Evolutionary conservation across 352 stramenopile species (phyloP).

Genomic region (Pythium myriotylum): DNA sequence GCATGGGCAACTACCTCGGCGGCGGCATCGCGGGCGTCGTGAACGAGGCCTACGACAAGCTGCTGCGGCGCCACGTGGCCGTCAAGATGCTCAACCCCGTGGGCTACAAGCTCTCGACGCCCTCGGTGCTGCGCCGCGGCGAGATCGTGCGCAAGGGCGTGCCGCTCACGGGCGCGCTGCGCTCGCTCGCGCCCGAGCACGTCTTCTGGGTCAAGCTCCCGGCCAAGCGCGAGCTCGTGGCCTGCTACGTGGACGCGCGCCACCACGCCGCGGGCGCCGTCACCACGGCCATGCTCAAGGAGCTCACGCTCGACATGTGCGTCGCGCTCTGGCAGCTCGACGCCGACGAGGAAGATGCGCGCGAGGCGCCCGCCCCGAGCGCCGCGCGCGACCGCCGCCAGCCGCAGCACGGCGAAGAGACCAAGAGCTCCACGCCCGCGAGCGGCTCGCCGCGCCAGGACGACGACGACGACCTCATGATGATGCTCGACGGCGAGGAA

Average conservation of each 20-base stretch:
- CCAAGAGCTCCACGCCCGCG: slow-evolving; percentile 17
- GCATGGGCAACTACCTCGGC: slow-evolving; percentile 92
- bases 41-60: slow-evolving; percentile 89
- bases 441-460: slow-evolving; percentile 4
- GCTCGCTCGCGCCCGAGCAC: slow-evolving; percentile 73
- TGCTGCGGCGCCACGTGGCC: slow-evolving; percentile 83
- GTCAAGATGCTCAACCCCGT: slow-evolving; percentile 98
- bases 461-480: slow-evolving; percentile 38
- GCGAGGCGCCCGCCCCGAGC: slow-evolving; percentile 9
- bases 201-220: slow-evolving; percentile 79
- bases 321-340: slow-evolving; percentile 82
- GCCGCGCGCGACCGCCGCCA: background rate
- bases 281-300: slow-evolving; percentile 40
- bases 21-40: slow-evolving; percentile 92
- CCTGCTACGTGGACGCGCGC: slow-evolving; percentile 63
- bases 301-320: slow-evolving; percentile 88
- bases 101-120: slow-evolving; percentile 90
- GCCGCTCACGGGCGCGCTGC: slow-evolving; percentile 40
- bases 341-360: slow-evolving; percentile 50
- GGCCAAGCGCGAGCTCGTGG: slow-evolving; percentile 59
- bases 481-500: slow-evolving; percentile 30
- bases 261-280: background rate
- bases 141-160: slow-evolving; percentile 86
- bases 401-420: slow-evolving; percentile 24
- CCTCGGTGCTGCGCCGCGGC: slow-evolving; percentile 69